These are phyloP conservation scores for Pyrenophora tritici-repentis DNA, from an alignment of 2,329 filamentous ascomycete genomes.

Conservation along the genomic window DNA sequence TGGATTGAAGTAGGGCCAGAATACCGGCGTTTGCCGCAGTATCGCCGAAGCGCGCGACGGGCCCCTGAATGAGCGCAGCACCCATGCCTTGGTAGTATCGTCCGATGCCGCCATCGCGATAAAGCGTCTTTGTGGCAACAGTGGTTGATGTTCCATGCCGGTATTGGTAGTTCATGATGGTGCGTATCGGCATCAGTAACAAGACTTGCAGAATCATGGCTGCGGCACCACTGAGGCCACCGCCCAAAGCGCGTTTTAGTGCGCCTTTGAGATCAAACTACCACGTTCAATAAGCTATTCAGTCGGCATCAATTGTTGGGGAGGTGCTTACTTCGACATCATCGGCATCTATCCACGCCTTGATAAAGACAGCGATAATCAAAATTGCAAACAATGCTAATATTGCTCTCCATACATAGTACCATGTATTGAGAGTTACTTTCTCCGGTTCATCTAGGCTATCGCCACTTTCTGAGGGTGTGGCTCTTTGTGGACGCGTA, in stretches of 20 bases:
- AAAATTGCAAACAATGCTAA: conserved; percentile 18
- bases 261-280: conserved; percentile 37
- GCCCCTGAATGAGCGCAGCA: conserved; percentile 34
- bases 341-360: conserved; percentile 36
- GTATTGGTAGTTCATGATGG: conserved; percentile 42
- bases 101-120: conserved; percentile 31
- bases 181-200: conserved; percentile 38
- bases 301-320: not conserved
- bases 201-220: conserved; percentile 39
- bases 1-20: conserved; percentile 33
- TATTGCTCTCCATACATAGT: conserved; percentile 26
- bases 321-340: conserved; percentile 31
- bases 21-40: conserved; percentile 40
- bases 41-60: conserved; percentile 37
- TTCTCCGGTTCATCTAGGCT: conserved; percentile 17
- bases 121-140: conserved; percentile 32
- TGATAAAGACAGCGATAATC: conserved; percentile 27
- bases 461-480: conserved; percentile 10
- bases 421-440: conserved; percentile 17
- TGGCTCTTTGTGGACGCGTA: conserved; percentile 1
- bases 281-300: not conserved
- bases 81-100: conserved; percentile 36
- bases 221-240: conserved; percentile 36
- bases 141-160: conserved; percentile 33
- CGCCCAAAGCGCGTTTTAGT: conserved; percentile 33